Conservation (phyloP, 768 basidiomycete species). For the Chalciporus pseudorubinellus region DNA sequence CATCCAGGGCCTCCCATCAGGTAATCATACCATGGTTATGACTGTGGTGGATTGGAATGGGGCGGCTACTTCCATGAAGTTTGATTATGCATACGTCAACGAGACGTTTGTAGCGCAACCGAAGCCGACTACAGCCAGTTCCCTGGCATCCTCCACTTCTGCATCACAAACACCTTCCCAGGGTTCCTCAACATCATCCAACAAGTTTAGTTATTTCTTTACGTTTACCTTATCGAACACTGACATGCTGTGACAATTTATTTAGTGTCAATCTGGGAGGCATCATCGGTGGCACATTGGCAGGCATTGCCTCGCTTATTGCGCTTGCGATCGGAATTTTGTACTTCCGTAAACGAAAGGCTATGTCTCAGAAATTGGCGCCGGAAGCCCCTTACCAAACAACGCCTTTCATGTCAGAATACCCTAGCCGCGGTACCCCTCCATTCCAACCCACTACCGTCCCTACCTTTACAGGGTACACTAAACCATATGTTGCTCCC, state of each 20-base stretch:
- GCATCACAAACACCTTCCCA: neutral
- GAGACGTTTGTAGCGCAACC: conserved; percentile 17
- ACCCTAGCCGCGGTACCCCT: neutral
- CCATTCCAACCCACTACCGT: neutral
- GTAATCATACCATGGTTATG: conserved; percentile 22
- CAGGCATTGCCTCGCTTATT: conserved; percentile 2
- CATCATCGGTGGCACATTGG: conserved; percentile 15
- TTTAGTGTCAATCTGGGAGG: conserved; percentile 14
- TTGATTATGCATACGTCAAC: conserved; percentile 26
- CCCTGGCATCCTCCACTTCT: neutral
- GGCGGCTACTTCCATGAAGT: conserved; percentile 21
- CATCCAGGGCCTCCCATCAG: conserved; percentile 15
- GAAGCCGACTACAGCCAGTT: neutral
- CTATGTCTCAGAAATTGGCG: neutral
- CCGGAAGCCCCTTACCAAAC: neutral
- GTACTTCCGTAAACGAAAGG: conserved; percentile 10
- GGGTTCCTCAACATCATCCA: neutral
- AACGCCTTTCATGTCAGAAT: conserved; percentile 4
- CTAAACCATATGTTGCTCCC: neutral
- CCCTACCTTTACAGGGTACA: neutral
- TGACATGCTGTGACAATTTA: neutral
- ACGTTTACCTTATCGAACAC: neutral
- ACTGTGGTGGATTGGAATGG: conserved; percentile 21
- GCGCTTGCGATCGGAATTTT: conserved; percentile 1
- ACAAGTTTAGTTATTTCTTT: conserved; percentile 8